Conservation (phyloP, 23 red algal genomes). For the Agarophyton chilense region DNA sequence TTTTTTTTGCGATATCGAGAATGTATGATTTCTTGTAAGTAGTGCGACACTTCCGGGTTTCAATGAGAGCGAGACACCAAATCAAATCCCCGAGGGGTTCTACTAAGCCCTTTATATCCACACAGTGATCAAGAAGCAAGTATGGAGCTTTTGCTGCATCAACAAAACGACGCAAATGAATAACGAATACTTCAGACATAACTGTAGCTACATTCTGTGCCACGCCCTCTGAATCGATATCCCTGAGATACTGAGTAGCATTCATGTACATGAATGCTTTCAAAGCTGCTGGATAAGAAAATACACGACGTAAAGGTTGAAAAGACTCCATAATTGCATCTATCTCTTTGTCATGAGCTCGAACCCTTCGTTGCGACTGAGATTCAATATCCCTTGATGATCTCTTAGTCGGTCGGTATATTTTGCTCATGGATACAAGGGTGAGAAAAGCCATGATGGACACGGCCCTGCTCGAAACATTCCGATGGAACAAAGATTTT, state of each 20-base stretch:
- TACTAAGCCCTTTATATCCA: constrained; percentile 3
- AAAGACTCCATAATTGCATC: constrained; percentile 48
- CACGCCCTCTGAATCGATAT: background rate
- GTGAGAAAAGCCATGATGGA: constrained; percentile 61
- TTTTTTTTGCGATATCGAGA: constrained; percentile 45
- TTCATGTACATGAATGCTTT: constrained; percentile 56
- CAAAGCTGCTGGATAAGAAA: constrained; percentile 51
- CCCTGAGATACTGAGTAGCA: constrained; percentile 7
- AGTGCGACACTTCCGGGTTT: background rate
- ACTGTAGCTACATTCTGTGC: constrained; percentile 32
- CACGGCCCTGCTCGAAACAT: constrained; percentile 56
- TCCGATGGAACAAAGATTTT: constrained; percentile 58
- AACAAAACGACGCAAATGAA: constrained; percentile 53
- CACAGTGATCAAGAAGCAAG: constrained; percentile 52
- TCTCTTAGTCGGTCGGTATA: background rate
- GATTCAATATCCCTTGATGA: background rate
- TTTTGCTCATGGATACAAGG: constrained; percentile 17
- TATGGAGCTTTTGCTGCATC: constrained; percentile 41
- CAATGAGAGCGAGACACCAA: constrained; percentile 55
- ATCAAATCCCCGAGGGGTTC: constrained; percentile 60
- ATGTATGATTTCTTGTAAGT: constrained; percentile 57
- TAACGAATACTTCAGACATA: constrained; percentile 32
- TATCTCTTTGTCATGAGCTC: background rate
- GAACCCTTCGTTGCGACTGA: background rate
- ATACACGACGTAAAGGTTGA: constrained; percentile 60